These are phyloP conservation scores for Emiliania huxleyi DNA, from an alignment of 78 protist species.

Conservation along the genomic window DNA sequence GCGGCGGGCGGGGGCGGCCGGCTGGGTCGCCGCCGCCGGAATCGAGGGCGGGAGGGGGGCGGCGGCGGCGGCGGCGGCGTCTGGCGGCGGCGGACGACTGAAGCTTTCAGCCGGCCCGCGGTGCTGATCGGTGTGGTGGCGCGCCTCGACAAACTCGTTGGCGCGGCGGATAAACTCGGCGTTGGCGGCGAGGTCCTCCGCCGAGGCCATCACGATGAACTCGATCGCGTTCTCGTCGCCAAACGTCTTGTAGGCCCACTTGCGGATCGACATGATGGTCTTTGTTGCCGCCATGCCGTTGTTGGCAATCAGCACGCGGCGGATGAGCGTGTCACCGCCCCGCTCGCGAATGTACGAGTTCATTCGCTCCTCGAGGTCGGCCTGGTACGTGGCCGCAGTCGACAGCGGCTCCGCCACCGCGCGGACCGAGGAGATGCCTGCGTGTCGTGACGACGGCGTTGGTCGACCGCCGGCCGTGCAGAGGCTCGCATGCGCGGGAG, in stretches of 20 bases:
- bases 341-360: background rate
- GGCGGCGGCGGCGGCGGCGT: too few relatives aligned
- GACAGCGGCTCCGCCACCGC: background rate
- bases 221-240: slow-evolving; percentile 79
- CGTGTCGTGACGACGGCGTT: too few relatives aligned
- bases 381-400: background rate
- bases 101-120: too few relatives aligned
- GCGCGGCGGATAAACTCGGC: slow-evolving; percentile 95
- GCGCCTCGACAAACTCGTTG: slow-evolving; percentile 80
- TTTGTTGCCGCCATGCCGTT: slow-evolving; percentile 98
- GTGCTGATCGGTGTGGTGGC: too few relatives aligned
- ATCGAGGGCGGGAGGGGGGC: too few relatives aligned
- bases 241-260: slow-evolving; percentile 84
- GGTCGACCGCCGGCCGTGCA: background rate
- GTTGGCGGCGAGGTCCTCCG: slow-evolving; percentile 88
- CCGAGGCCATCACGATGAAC: slow-evolving; percentile 93
- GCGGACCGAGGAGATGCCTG: background rate
- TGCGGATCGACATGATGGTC: slow-evolving; percentile 89
- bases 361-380: background rate
- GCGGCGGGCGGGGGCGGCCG: too few relatives aligned
- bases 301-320: slow-evolving; percentile 87
- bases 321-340: slow-evolving; percentile 55
- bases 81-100: too few relatives aligned
- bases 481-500: background rate
- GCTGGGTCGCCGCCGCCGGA: too few relatives aligned